A percentile compares a stretch with the other conserved stretches of the same genome.
Evolutionary conservation across 768 basidiomycete genomes (phyloP).

Genomic region (Clavaria fumosa): DNA sequence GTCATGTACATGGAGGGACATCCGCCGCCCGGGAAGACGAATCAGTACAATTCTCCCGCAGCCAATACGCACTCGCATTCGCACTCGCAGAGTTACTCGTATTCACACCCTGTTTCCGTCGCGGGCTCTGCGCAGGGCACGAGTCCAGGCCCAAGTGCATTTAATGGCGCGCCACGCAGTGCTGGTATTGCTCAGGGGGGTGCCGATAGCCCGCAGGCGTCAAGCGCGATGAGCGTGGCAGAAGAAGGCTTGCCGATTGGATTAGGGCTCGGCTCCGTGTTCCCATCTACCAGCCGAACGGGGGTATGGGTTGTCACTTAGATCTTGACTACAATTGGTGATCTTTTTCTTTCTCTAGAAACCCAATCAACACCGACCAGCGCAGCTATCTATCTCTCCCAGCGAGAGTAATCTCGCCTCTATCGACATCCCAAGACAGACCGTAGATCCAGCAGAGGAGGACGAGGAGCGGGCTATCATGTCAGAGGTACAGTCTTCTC

Average conservation of each 20-base stretch:
- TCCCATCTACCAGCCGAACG: no score
- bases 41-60: conserved; percentile 16
- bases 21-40: conserved; percentile 14
- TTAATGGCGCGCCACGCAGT: background rate
- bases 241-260: conserved; percentile 4
- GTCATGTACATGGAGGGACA: conserved; percentile 37
- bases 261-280: conserved; percentile 11
- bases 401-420: conserved; percentile 45
- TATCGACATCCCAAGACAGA: conserved; percentile 25
- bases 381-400: conserved; percentile 39
- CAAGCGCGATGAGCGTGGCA: background rate
- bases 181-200: background rate
- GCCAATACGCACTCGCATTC: conserved; percentile 17
- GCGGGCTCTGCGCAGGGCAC: conserved; percentile 29
- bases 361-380: conserved; percentile 31
- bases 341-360: no score
- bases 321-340: no score
- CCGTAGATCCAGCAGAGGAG: conserved; percentile 18
- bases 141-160: conserved; percentile 2
- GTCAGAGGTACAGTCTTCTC: conserved; percentile 45
- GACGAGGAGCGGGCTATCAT: conserved; percentile 42
- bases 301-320: no score
- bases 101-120: conserved; percentile 14
- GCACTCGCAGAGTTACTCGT: conserved; percentile 12
- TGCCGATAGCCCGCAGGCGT: background rate